Conservation (phyloP, 495 filamentous ascomycete species). For the Neohortaea acidophila region DNA sequence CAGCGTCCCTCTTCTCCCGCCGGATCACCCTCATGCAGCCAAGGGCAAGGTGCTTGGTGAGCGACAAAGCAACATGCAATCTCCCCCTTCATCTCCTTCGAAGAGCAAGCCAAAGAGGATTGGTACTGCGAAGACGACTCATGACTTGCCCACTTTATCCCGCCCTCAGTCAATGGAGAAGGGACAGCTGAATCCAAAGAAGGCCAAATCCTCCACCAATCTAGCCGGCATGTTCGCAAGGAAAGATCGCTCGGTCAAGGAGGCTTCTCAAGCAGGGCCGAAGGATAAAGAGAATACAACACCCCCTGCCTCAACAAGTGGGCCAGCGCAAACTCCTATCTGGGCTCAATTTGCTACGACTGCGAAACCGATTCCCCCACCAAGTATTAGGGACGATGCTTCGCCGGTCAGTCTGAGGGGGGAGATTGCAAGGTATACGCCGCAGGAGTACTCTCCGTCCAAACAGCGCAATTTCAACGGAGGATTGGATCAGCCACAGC, state of each 20-base stretch:
- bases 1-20: constrained; percentile 17
- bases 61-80: constrained; percentile 14
- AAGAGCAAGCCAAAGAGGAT: constrained; percentile 7
- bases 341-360: constrained; percentile 52
- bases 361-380: constrained; percentile 3
- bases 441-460: constrained; percentile 43
- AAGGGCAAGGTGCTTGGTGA: constrained; percentile 12
- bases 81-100: constrained; percentile 11
- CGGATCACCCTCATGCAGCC: constrained; percentile 28
- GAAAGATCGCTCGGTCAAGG: constrained; percentile 43
- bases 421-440: constrained; percentile 48
- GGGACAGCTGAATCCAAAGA: constrained; percentile 51
- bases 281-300: constrained; percentile 72
- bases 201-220: constrained; percentile 71
- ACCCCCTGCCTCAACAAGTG: constrained; percentile 38
- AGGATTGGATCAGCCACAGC: constrained; percentile 37
- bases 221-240: constrained; percentile 48
- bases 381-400: constrained; percentile 8
- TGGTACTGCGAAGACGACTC: neutral
- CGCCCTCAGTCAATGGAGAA: constrained; percentile 38
- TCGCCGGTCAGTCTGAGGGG: constrained; percentile 30
- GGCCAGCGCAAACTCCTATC: constrained; percentile 47
- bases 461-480: constrained; percentile 52
- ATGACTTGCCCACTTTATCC: no score
- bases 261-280: constrained; percentile 24